Evolutionary conservation across 2,329 filamentous ascomycete genomes (phyloP).

Genomic region (Microthyrium microscopicum): DNA sequence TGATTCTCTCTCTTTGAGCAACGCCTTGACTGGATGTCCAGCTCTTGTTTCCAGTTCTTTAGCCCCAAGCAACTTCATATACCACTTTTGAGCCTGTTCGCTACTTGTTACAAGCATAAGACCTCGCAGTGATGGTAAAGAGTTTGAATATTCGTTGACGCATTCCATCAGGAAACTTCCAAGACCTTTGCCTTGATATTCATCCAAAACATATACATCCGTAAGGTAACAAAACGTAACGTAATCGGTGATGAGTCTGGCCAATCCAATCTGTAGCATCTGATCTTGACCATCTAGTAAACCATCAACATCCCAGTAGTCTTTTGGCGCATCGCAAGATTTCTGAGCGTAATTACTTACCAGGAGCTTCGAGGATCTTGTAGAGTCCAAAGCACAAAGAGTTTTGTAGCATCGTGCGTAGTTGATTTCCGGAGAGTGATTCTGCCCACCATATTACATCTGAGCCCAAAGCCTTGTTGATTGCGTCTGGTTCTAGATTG

Average conservation of each 20-base stretch:
- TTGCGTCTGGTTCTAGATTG: too few species aligned
- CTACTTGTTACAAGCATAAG: conserved; percentile 8
- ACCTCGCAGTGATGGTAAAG: conserved; percentile 41
- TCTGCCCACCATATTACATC: too few species aligned
- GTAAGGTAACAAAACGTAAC: conserved; percentile 53
- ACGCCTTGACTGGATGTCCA: conserved; percentile 4
- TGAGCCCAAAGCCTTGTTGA: too few species aligned
- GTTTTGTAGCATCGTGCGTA: too few species aligned
- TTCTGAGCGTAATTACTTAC: conserved; percentile 8
- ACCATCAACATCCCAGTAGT: too few species aligned
- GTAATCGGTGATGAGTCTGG: conserved; percentile 51
- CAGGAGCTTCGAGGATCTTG: background rate
- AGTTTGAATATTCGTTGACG: conserved; percentile 37
- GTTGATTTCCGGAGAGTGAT: too few species aligned
- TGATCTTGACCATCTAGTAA: too few species aligned
- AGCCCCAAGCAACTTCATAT: too few species aligned
- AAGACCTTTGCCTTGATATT: conserved; percentile 44
- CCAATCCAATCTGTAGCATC: conserved; percentile 43
- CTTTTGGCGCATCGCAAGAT: background rate
- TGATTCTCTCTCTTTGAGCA: background rate
- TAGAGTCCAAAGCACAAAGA: background rate
- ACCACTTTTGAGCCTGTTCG: too few species aligned
- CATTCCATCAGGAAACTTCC: conserved; percentile 48
- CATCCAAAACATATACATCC: conserved; percentile 47
- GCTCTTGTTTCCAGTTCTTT: conserved; percentile 6